Percentiles rank a stretch among this genome's conserved stretches.
phyloP scores from a whole-genome alignment of 345 rosid species.

The Syzygium jambos region DNA sequence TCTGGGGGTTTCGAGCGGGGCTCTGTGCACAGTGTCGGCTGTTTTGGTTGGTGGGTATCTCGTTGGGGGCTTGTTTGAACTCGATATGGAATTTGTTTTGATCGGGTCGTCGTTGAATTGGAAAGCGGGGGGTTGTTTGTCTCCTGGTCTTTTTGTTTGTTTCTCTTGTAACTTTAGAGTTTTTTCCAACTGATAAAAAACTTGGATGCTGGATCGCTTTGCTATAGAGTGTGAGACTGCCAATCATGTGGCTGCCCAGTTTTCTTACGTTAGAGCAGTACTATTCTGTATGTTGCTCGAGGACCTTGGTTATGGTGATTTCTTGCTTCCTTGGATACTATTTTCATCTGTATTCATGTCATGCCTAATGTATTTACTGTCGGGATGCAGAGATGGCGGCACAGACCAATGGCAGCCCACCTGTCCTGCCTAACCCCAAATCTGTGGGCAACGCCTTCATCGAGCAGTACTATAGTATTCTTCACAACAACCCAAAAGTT shows the following conservation, averaged over 20 bases:
- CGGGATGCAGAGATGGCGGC: constrained; percentile 35
- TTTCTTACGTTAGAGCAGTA: background rate
- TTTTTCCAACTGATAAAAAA: background rate
- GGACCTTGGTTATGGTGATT: background rate
- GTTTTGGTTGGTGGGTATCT: background rate
- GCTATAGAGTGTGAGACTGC: background rate
- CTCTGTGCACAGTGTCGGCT: background rate
- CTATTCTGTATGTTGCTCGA: background rate
- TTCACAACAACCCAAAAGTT: constrained; percentile 23
- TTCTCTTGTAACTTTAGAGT: background rate
- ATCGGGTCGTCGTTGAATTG: background rate
- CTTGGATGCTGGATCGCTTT: background rate
- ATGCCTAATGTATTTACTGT: background rate
- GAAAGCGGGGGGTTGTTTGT: background rate
- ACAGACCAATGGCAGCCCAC: constrained; percentile 17
- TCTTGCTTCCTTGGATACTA: background rate
- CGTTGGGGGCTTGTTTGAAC: background rate
- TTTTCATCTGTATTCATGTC: background rate
- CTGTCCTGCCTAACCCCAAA: constrained; percentile 35
- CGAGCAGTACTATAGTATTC: constrained; percentile 38
- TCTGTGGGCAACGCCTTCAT: constrained; percentile 57
- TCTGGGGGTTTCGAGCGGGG: background rate
- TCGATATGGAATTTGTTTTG: background rate
- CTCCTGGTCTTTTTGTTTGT: background rate
- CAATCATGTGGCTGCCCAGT: background rate